Conservation (phyloP, 2,329 filamentous ascomycete species). For the Alternaria consortialis region DNA sequence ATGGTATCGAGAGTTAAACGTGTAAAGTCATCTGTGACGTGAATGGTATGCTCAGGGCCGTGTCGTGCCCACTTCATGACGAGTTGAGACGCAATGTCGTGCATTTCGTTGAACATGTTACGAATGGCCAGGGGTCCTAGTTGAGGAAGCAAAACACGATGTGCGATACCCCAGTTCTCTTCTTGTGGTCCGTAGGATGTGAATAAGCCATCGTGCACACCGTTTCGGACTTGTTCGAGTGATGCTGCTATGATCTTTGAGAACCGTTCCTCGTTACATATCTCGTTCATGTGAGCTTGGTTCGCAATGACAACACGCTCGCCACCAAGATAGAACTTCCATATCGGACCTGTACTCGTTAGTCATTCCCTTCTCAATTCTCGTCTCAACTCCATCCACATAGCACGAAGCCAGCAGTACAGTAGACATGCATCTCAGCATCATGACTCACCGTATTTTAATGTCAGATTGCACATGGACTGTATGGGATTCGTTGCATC, state of each 20-base stretch:
- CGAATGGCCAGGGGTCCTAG: conserved; percentile 75
- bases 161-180: conserved; percentile 64
- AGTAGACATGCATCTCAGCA: not conserved
- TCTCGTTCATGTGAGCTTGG: conserved; percentile 51
- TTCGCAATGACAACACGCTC: conserved; percentile 43
- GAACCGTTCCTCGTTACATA: conserved; percentile 52
- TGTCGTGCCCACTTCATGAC: conserved; percentile 73
- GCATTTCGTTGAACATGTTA: conserved; percentile 68
- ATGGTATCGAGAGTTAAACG: conserved; percentile 51
- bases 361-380: not conserved
- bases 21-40: conserved; percentile 52
- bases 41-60: conserved; percentile 43
- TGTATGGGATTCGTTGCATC: conserved; percentile 65
- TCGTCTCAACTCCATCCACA: not conserved
- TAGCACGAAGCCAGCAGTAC: not conserved
- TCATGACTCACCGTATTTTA: conserved; percentile 67
- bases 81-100: conserved; percentile 71
- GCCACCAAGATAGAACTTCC: conserved; percentile 42
- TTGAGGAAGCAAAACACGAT: conserved; percentile 71
- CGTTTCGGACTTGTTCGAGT: conserved; percentile 47
- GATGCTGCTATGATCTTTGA: conserved; percentile 41
- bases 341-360: conserved; percentile 41
- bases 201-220: conserved; percentile 53
- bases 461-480: conserved; percentile 66
- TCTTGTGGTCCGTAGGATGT: conserved; percentile 52